Conservation (phyloP, 176 grass and related monocot genomes). For the Carex parvula region DNA sequence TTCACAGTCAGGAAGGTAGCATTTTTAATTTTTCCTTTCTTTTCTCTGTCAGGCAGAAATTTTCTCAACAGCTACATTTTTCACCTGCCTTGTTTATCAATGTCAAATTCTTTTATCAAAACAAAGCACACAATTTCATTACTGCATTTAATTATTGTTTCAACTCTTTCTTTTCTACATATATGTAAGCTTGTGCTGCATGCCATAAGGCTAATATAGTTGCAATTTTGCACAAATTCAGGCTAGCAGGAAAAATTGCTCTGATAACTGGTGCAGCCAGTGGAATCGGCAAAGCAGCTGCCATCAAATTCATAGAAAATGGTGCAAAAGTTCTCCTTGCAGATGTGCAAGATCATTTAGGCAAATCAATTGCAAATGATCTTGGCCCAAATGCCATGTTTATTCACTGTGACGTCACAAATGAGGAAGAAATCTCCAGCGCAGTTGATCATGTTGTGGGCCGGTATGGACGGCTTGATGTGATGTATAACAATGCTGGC, state of each 20-base stretch:
- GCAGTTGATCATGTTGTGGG: slow-evolving; percentile 46
- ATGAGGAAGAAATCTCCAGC: slow-evolving; percentile 44
- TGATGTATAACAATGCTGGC: slow-evolving; percentile 69
- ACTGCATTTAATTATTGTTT: background rate
- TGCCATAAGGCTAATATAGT: background rate
- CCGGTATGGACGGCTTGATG: slow-evolving; percentile 55
- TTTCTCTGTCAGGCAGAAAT: no score
- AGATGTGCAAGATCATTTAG: slow-evolving; percentile 49
- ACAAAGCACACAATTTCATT: background rate
- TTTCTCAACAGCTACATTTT: background rate
- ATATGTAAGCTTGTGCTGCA: background rate
- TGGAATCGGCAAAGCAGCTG: slow-evolving; percentile 50
- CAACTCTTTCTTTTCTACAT: background rate
- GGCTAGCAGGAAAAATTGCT: slow-evolving; percentile 41
- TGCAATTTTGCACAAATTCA: slow-evolving; percentile 20
- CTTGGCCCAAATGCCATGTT: slow-evolving; percentile 34
- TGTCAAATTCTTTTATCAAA: background rate
- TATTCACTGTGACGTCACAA: slow-evolving; percentile 49
- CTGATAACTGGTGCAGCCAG: slow-evolving; percentile 57
- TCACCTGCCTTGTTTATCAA: no score
- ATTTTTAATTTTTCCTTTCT: background rate
- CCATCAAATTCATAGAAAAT: slow-evolving; percentile 43
- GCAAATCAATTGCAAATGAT: slow-evolving; percentile 16
- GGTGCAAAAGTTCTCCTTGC: slow-evolving; percentile 54
- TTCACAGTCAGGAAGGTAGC: slow-evolving; percentile 4